A percentile compares a stretch with the other conserved stretches of the same genome.
phyloP scores from a whole-genome alignment of 2,329 filamentous ascomycete species.

The Colletotrichum sp. region DNA sequence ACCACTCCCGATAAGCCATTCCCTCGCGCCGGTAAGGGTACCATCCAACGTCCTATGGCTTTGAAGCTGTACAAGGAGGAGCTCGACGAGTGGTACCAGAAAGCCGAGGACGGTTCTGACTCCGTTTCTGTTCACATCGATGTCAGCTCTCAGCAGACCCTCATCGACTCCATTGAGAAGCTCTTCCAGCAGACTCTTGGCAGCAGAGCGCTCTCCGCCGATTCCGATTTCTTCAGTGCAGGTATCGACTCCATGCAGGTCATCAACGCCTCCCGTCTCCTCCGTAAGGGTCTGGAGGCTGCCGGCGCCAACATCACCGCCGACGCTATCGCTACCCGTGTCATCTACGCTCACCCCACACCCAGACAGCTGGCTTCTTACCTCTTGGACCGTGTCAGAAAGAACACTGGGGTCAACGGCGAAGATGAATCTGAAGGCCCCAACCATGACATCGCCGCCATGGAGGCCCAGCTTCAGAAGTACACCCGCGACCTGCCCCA shows the following conservation, averaged over 20 bases:
- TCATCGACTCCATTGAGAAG: constrained; percentile 28
- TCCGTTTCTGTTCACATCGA: constrained; percentile 47
- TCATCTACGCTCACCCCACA: constrained; percentile 44
- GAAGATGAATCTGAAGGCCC: constrained; percentile 4
- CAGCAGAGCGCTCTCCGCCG: constrained; percentile 22
- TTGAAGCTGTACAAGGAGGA: constrained; percentile 46
- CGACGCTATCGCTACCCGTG: constrained; percentile 38
- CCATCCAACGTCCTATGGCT: constrained; percentile 44
- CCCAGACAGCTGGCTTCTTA: constrained; percentile 37
- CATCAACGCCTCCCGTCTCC: constrained; percentile 37
- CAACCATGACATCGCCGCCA: constrained; percentile 30
- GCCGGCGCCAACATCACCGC: constrained; percentile 36
- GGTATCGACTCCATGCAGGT: constrained; percentile 47
- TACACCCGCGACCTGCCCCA: constrained; percentile 36
- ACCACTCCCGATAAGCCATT: constrained; percentile 47
- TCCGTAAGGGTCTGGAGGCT: constrained; percentile 37
- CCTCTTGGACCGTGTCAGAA: constrained; percentile 26
- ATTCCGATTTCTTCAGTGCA: constrained; percentile 41
- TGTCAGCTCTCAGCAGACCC: constrained; percentile 28
- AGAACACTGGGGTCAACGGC: not conserved
- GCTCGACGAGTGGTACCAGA: constrained; percentile 46
- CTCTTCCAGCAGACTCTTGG: constrained; percentile 24
- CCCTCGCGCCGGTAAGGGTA: constrained; percentile 49
- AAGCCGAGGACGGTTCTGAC: constrained; percentile 39
- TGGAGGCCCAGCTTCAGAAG: constrained; percentile 38